Base-by-base conservation (phyloP, 1,139 yeast genomes). In the Waltiozyma sp. region DNA sequence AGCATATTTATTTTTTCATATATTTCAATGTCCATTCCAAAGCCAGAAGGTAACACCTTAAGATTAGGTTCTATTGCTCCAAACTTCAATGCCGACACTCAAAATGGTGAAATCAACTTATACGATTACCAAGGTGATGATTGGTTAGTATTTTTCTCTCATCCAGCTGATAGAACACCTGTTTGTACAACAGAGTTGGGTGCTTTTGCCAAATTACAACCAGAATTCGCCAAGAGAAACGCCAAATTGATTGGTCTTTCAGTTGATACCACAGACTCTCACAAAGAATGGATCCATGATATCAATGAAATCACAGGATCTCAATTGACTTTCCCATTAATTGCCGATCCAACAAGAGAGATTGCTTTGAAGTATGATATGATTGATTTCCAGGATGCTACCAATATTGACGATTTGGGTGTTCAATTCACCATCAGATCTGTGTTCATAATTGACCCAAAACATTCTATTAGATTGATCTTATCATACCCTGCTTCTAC, bases 141-240 rank as follows among this genome's bases (percentile, higher is more conserved):
- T 47, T 85, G 95, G 94, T 80, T 76, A 45, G 75, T 85, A 45
- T 72, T 85, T 55, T 85, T 85, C 68, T 80, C 89, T 37, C 94
- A 85, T 65, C 94, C 95, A 49, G 93, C 80, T 59, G 93, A 83
- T 60, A 83, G 80, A 70, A 85, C 95, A 41, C 94, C 94, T 43
- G 91, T 85, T 42, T 85, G 95, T 68, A 85, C 94, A 53, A 85
- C 94, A 46, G 95, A 85, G 68, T 72, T 85, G 52, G 94, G 94
- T 49, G 94, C 93, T 11, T 83, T 85, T 57, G 88, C 91, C 56
- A 77, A 80, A 62, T 72, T 85, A 59, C 85, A 82, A 66, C 86
- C 86, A 40, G 93, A 85, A 64, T 85, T 85, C 61, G 70, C 79
- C 59, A 74, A 78, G 68, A 76, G 94, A 63, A 74, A 73, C 44